phyloP scores from a whole-genome alignment of 2,329 filamentous ascomycete species.

The Dryadomyces quercus-mongolicae region DNA sequence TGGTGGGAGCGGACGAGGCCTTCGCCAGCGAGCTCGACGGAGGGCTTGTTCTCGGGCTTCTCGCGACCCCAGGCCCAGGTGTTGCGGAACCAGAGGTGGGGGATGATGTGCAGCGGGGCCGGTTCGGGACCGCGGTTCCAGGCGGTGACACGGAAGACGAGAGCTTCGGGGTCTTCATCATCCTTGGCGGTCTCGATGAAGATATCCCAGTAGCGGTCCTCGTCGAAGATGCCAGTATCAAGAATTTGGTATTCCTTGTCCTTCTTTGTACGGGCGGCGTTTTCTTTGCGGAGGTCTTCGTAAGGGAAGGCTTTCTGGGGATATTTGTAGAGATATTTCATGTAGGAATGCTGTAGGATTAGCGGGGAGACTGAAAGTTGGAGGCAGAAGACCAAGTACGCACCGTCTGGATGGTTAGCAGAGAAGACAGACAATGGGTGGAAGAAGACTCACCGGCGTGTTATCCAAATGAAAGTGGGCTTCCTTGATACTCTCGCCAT shows the following conservation, averaged over 20 bases:
- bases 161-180: conserved; percentile 77
- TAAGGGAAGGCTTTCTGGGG: conserved; percentile 89
- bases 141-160: conserved; percentile 87
- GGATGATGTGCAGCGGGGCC: conserved; percentile 84
- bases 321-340: conserved; percentile 98
- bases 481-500: conserved; percentile 95
- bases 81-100: conserved; percentile 94
- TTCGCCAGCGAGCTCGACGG: conserved; percentile 53
- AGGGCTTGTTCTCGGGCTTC: conserved; percentile 62
- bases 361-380: background rate
- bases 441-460: conserved; percentile 49
- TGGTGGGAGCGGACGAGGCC: conserved; percentile 68
- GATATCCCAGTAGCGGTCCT: conserved; percentile 92
- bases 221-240: conserved; percentile 79
- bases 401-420: conserved; percentile 28
- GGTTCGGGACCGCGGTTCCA: conserved; percentile 91
- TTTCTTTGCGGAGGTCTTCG: conserved; percentile 74
- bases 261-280: conserved; percentile 59
- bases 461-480: conserved; percentile 95
- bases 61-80: conserved; percentile 94
- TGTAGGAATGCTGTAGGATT: conserved; percentile 73
- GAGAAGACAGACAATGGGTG: conserved; percentile 10
- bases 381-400: conserved; percentile 7
- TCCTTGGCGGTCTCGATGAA: conserved; percentile 96
- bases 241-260: conserved; percentile 87